These are phyloP conservation scores for Grifola frondosa DNA, from an alignment of 1,284 basidiomycete species.

Conservation along the genomic window DNA sequence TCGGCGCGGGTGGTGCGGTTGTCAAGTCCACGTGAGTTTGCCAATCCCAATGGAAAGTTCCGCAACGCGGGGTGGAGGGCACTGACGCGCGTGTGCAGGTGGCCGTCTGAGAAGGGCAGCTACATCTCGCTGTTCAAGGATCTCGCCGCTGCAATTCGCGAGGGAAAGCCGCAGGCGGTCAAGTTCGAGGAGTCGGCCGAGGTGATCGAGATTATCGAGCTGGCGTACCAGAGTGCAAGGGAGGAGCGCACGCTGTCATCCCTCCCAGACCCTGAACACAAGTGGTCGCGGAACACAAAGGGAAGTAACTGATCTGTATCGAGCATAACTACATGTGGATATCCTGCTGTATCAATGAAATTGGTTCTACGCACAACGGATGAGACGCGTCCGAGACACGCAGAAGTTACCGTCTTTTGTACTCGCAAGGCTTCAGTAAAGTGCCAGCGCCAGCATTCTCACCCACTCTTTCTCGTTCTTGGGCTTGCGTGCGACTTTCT, in stretches of 20 bases:
- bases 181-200: conserved; percentile 70
- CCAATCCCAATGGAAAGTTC: conserved; percentile 9
- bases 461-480: conserved; percentile 64
- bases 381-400: not conserved
- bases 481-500: conserved; percentile 53
- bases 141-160: conserved; percentile 59
- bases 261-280: conserved; percentile 20
- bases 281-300: not conserved
- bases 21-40: conserved; percentile 47
- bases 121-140: conserved; percentile 67
- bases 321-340: not conserved
- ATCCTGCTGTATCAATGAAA: not conserved
- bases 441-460: conserved; percentile 57
- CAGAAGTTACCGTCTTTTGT: conserved; percentile 79
- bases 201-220: conserved; percentile 74
- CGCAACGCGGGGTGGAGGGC: not conserved
- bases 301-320: conserved; percentile 7
- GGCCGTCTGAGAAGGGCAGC: conserved; percentile 64
- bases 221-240: conserved; percentile 62
- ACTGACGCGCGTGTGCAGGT: conserved; percentile 37
- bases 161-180: conserved; percentile 52
- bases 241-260: conserved; percentile 53
- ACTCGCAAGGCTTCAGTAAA: conserved; percentile 91
- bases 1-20: conserved; percentile 48
- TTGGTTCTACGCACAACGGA: not conserved